A percentile compares a stretch with the other conserved stretches of the same genome.
Conservation (phyloP, 108 stramenopile species). For the Craspedostauros australis region DNA sequence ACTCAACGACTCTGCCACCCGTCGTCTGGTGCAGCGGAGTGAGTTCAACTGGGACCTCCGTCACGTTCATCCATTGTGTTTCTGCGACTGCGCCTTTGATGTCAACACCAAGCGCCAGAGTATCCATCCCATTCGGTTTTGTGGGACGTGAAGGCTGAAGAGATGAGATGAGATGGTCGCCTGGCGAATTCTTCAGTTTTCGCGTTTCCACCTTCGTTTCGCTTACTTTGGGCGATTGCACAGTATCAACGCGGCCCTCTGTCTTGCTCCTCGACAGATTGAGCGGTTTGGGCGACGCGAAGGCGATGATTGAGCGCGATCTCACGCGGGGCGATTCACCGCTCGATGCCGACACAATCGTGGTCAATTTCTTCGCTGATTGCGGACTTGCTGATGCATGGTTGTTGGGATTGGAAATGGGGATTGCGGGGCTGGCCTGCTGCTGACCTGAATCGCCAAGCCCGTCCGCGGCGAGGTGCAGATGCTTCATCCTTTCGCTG, state of each 20-base stretch:
- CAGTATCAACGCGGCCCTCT: conserved; percentile 1
- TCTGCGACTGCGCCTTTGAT: too few species aligned
- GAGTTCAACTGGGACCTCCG: conserved; percentile 70
- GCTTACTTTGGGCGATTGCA: background rate
- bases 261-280: conserved; percentile 12
- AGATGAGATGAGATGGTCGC: too few species aligned
- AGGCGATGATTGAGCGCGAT: too few species aligned
- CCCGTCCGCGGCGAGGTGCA: conserved; percentile 11
- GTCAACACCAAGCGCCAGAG: too few species aligned
- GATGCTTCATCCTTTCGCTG: conserved; percentile 44
- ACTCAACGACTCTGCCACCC: conserved; percentile 63
- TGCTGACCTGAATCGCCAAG: background rate
- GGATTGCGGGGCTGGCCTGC: background rate
- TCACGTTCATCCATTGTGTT: conserved; percentile 38
- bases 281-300: too few species aligned
- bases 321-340: too few species aligned
- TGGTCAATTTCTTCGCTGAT: too few species aligned
- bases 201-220: too few species aligned
- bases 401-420: background rate
- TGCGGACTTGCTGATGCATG: background rate
- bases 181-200: too few species aligned
- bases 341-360: too few species aligned
- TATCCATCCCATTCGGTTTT: too few species aligned
- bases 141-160: too few species aligned
- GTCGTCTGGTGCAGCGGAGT: conserved; percentile 69